Percentiles rank a stretch among this genome's conserved stretches.
Evolutionary conservation across 2,329 filamentous ascomycete species (phyloP).

Genomic region (Fusarium brevicatenulatum): DNA sequence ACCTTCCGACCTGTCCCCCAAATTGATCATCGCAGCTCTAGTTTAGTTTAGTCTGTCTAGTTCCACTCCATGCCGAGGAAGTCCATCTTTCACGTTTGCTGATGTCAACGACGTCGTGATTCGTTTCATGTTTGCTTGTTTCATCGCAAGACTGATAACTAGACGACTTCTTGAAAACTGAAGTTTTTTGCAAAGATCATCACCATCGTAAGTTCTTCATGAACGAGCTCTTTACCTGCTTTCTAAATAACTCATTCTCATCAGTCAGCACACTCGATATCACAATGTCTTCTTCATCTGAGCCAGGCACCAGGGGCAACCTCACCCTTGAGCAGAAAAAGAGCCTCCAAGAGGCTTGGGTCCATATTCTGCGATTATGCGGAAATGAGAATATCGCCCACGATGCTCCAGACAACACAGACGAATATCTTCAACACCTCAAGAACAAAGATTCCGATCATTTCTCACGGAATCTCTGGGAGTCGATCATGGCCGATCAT

Average conservation of each 20-base stretch:
- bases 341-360: slow-evolving; percentile 34
- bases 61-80: neutral
- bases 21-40: neutral
- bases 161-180: neutral
- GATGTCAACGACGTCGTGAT: neutral
- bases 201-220: neutral
- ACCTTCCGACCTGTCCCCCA: slow-evolving; percentile 32
- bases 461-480: slow-evolving; percentile 28
- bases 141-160: slow-evolving; percentile 5
- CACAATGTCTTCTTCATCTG: slow-evolving; percentile 18
- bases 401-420: neutral
- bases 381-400: slow-evolving; percentile 6
- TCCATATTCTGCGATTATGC: slow-evolving; percentile 28
- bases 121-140: neutral
- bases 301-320: slow-evolving; percentile 31
- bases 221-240: neutral
- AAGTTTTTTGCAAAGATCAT: neutral
- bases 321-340: slow-evolving; percentile 27
- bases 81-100: neutral
- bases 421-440: slow-evolving; percentile 2
- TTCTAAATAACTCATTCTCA: neutral
- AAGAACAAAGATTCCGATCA: slow-evolving; percentile 20
- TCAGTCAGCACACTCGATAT: slow-evolving; percentile 15
- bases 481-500: slow-evolving; percentile 43
- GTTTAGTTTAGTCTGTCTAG: neutral